Evolutionary conservation across 352 stramenopile species (phyloP), one percentile per base, ranked within the genome.

Genomic region (Phytopythium helicoides): DNA sequence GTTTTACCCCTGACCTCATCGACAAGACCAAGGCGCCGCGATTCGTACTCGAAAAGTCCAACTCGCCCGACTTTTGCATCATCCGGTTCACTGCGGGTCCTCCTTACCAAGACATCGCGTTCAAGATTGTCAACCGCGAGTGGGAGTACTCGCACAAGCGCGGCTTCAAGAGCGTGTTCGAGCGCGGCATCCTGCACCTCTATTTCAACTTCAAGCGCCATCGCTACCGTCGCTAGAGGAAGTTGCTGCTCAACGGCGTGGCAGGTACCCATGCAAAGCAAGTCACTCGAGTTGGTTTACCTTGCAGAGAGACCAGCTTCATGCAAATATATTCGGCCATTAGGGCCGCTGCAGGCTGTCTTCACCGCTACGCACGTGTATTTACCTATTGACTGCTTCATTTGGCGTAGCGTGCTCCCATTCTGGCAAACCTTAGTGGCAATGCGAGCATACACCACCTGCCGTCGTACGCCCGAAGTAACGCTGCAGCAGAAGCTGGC

Each of bases 161-260:
- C 36, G 97, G 97, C 42, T 99, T 99, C 76, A 94, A 95, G 57
- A 99, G 94, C 62, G 93, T 97, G 21, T 99, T 99, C 69, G 97
- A 99, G 61, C 89, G 97, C 25, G 97, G 97, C 33, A 94, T 99
- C 21, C 73, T 99, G 38, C 96, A 98, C 44, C 81, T 99, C 28
- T 98, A 98, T 69, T 99, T 99, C 71, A 99, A 99, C 64, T 99
- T 99, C 71, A 98, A 98, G 64, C 94, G 92, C 49, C 87, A 97
- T 57, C 95, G 95, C 61, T 99, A 99, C 71, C 86, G 97, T 50
- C 82, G 97, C 56, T 99, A 88, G 31, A 35, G 52, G 22, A 15
- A 18, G 4, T 15, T 19, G 3, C 11, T 39, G 21, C 39, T 33
- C 39, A 16, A n/a, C n/a, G n/a, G n/a, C n/a, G n/a, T n/a, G n/a